Percentiles rank a stretch among this genome's conserved stretches.
Evolutionary conservation across 1,139 yeast species (phyloP).

Genomic region (Pneumocystis wakefieldiae): DNA sequence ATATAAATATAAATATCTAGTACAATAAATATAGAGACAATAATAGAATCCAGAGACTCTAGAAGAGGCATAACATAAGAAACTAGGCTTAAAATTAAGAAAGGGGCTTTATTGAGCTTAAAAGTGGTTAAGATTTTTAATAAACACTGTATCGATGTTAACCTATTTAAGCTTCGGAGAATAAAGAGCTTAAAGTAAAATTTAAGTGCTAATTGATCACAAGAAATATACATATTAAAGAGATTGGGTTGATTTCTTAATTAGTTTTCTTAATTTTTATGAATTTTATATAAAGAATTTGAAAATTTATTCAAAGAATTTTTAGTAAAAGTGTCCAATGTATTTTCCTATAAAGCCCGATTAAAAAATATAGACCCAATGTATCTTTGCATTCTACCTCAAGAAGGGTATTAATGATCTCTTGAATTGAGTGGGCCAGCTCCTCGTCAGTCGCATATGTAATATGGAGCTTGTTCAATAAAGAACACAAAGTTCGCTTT

Average conservation of each 20-base stretch:
- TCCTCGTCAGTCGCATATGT: background rate
- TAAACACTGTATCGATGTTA: background rate
- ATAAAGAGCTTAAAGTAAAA: no score
- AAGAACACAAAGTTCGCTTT: background rate
- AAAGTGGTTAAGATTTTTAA: background rate
- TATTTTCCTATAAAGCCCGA: background rate
- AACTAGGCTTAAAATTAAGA: background rate
- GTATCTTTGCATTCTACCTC: background rate
- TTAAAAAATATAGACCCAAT: background rate
- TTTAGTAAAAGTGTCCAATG: background rate
- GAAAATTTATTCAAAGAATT: background rate
- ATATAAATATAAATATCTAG: slow-evolving; percentile 23
- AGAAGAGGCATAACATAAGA: background rate
- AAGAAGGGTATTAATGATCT: background rate
- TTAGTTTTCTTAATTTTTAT: background rate
- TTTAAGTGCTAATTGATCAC: no score
- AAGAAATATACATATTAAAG: background rate
- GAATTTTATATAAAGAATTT: background rate
- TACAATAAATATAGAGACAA: slow-evolving; percentile 32
- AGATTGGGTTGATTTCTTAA: background rate
- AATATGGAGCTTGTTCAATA: slow-evolving; percentile 3
- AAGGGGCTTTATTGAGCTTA: background rate
- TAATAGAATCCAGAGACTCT: slow-evolving; percentile 17
- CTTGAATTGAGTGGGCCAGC: background rate
- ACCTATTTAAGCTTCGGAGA: background rate